Conservation (phyloP, 345 rosid genomes). For the Heritiera fomes region DNA sequence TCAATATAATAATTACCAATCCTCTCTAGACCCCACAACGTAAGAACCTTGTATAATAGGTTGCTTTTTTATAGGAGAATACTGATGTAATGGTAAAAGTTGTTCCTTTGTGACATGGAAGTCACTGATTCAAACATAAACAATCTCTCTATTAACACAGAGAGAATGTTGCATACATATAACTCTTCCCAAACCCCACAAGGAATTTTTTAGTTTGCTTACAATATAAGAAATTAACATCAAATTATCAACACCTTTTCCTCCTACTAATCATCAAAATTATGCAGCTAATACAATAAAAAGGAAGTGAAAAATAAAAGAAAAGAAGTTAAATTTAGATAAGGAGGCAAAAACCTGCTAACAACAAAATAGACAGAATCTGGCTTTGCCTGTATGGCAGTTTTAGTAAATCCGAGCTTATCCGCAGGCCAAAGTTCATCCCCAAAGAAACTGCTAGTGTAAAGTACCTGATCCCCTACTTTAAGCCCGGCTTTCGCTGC, state of each 20-base stretch:
- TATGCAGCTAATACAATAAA: not conserved
- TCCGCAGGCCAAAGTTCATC: conserved; percentile 99
- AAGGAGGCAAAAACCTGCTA: conserved; percentile 57
- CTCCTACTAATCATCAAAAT: not conserved
- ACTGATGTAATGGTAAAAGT: too few relatives aligned
- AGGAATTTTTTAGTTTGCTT: not conserved
- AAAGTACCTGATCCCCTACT: conserved; percentile 87
- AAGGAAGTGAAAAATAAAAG: not conserved
- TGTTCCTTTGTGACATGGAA: too few relatives aligned
- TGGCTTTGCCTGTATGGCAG: conserved; percentile 97
- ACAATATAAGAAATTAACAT: not conserved
- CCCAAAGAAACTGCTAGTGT: conserved; percentile 98
- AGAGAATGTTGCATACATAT: too few relatives aligned
- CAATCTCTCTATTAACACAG: too few relatives aligned
- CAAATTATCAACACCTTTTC: not conserved
- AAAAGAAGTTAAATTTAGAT: not conserved
- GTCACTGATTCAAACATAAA: too few relatives aligned
- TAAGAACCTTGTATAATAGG: too few relatives aligned
- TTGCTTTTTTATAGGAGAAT: too few relatives aligned
- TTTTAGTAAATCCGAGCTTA: conserved; percentile 94
- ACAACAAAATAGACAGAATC: conserved; percentile 93
- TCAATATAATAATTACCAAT: too few relatives aligned
- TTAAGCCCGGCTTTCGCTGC: conserved; percentile 94
- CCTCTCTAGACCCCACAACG: too few relatives aligned
- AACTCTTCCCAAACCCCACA: too few relatives aligned